Percentiles rank a stretch among this genome's conserved stretches.
These are phyloP conservation scores for Salix caprea DNA, from an alignment of 345 rosid species.

Conservation along the genomic window DNA sequence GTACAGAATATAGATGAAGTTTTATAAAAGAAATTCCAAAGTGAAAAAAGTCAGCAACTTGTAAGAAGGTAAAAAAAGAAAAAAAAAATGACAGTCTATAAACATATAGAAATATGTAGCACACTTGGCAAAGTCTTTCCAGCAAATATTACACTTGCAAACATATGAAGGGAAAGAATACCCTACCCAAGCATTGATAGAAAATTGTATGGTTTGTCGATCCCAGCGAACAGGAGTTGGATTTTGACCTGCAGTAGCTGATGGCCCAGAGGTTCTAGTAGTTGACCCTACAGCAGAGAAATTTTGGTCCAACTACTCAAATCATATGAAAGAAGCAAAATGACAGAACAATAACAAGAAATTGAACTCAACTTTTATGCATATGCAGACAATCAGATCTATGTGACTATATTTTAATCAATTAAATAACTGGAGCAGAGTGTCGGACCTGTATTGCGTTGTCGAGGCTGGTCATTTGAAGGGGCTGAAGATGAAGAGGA, in stretches of 20 bases:
- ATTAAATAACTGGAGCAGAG: not conserved
- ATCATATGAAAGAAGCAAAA: slow-evolving; percentile 4
- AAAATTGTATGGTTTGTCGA: slow-evolving; percentile 82
- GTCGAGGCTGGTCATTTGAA: slow-evolving; percentile 46
- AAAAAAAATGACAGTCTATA: not conserved
- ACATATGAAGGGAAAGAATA: not conserved
- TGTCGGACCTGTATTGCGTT: slow-evolving; percentile 49
- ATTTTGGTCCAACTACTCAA: not conserved
- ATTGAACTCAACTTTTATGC: not conserved
- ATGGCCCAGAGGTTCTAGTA: slow-evolving; percentile 55
- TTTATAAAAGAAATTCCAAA: not conserved
- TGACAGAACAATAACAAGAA: not conserved
- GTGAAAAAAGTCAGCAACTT: not conserved
- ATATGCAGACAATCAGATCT: not conserved
- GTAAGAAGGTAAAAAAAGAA: not conserved
- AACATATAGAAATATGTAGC: not conserved
- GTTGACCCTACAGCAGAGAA: slow-evolving; percentile 50
- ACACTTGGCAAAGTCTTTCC: not conserved
- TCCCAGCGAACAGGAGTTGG: slow-evolving; percentile 68
- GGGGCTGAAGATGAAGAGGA: slow-evolving; percentile 50
- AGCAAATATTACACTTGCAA: not conserved
- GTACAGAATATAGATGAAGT: not conserved
- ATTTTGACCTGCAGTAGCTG: slow-evolving; percentile 51
- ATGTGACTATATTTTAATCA: not conserved
- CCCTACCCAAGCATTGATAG: slow-evolving; percentile 96